Evolutionary conservation across 2,329 filamentous ascomycete genomes (phyloP), one percentile per base, ranked within the genome.

Genomic region (Ilyonectria mors-panacis): DNA sequence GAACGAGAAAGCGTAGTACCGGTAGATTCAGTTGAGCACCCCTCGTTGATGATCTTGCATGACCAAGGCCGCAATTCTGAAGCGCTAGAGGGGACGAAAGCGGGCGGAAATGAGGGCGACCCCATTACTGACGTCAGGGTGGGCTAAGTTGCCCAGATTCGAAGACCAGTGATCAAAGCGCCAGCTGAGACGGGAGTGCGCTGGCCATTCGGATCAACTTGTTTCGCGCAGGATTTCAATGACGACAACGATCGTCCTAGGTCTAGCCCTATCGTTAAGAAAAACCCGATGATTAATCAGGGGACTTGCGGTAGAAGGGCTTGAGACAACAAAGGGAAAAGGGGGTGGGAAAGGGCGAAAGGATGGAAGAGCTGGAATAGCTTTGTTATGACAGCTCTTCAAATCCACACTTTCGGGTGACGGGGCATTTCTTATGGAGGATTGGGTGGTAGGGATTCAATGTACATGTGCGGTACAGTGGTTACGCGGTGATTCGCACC

Each of bases 71-170:
- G 39, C 21, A 45, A 45, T 33, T 23, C 42, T 23, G 45, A n/a
- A 35, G 45, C 56, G 30, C 56, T 37, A 48, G 47, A 50, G 44
- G 33, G 21, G 45, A 62, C 63, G 45, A 64, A 42, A 61, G 53
- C 67, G 62, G 63, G 42, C 30, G 62, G 69, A 51, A 48, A 59
- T 62, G 53, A 53, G 50, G 48, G 50, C 50, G 54, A 47, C 47
- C n/a, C 53, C 45, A 30, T 35, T 33, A 51, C 59, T 75, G 73
- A 75, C 73, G 73, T 75, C 73, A 75, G 64, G 65, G 57, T 59
- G 67, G 63, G 39, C 56, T 47, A 48, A 47, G 39, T 54, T 28
- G 60, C 50, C 59, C 59, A 57, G 66, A 51, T 54, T 50, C 50
- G 23, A 53, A 33, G 57, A 28, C 61, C 50, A 57, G 44, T 35